Base-by-base conservation (phyloP, 768 basidiomycete genomes). In the Trichaptum fuscoviolaceum region DNA sequence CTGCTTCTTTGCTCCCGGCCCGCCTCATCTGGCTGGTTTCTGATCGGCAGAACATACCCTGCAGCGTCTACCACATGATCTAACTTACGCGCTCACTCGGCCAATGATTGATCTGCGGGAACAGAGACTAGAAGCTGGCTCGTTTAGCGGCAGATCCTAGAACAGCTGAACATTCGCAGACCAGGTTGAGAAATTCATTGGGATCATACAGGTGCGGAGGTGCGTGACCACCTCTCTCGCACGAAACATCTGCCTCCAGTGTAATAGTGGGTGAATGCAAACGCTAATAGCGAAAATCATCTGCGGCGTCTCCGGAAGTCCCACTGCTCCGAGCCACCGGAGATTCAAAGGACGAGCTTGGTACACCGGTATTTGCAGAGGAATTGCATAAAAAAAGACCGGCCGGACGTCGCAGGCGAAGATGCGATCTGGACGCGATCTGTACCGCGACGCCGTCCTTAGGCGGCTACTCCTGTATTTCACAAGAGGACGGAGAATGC, bases 281-380 rank as follows among this genome's bases (percentile, higher is more conserved):
- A 52, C 42, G 42, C 42, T 52, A 52, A 52, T 52, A 52, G 42
- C 42, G 42, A 52, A 52, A 52, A 52, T 52, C 42, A 52, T 52
- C 42, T 52, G 42, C 10, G 42, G 42, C 42, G 42, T 52, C 3
- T 52, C 42, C 42, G 42, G 42, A 12, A 15, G 12, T 52, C 6
- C 15, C 42, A 52, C 15, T 6, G 42, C 15, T 20, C 42, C 42
- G 42, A 52, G 42, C 42, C 42, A 52, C 42, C 42, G 42, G 42
- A 52, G 20, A 52, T 4, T 4, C 5, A 30, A 8, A 3, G 8
- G 8, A 3, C 8, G 30, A 30, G 30, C 30, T 30, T 30, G 30
- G 42, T 12, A 52, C 42, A 52, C 42, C 42, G 42, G 42, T 15
- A 4, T 52, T 30, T 30, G 8, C 30, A 30, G 30, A 30, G 30